These are phyloP conservation scores for Oidium heveae DNA, from an alignment of 2,329 filamentous ascomycete genomes.

Conservation along the genomic window DNA sequence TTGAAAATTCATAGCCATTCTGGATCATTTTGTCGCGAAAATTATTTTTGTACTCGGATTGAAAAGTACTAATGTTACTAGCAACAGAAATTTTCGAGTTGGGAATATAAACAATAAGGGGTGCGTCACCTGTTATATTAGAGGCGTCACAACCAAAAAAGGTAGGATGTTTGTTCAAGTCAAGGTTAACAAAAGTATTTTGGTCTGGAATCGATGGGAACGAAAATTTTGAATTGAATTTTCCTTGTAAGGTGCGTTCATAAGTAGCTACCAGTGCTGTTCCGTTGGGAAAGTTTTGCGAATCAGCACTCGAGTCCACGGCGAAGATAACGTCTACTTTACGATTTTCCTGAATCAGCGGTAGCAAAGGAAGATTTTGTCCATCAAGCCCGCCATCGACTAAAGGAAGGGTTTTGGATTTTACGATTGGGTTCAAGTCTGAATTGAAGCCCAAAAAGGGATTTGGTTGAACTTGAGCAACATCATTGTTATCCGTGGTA, in stretches of 20 bases:
- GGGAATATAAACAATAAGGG: conserved; percentile 68
- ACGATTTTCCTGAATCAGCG: conserved; percentile 48
- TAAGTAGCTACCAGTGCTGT: conserved; percentile 52
- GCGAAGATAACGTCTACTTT: conserved; percentile 60
- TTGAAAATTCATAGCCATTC: conserved; percentile 69
- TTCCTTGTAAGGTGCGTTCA: conserved; percentile 30
- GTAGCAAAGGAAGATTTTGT: conserved; percentile 59
- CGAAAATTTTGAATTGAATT: conserved; percentile 37
- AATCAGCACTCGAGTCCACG: conserved; percentile 55
- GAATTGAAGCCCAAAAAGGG: conserved; percentile 46
- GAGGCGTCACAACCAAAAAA: conserved; percentile 56
- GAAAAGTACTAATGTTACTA: conserved; percentile 62
- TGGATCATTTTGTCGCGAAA: conserved; percentile 58
- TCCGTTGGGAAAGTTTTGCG: conserved; percentile 49
- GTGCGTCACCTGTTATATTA: conserved; percentile 32
- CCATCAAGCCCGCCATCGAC: conserved; percentile 58
- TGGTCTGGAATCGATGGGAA: conserved; percentile 50
- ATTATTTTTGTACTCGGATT: conserved; percentile 32
- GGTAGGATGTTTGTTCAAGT: conserved; percentile 46
- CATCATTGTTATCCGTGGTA: conserved; percentile 37
- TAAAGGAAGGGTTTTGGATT: conserved; percentile 31
- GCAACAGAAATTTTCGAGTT: conserved; percentile 55
- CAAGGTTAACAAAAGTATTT: conserved; percentile 57
- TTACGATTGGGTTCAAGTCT: conserved; percentile 29
- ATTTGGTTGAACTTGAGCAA: conserved; percentile 50